Conservation (phyloP, 768 basidiomycete genomes). For the Hericium alpestre region DNA sequence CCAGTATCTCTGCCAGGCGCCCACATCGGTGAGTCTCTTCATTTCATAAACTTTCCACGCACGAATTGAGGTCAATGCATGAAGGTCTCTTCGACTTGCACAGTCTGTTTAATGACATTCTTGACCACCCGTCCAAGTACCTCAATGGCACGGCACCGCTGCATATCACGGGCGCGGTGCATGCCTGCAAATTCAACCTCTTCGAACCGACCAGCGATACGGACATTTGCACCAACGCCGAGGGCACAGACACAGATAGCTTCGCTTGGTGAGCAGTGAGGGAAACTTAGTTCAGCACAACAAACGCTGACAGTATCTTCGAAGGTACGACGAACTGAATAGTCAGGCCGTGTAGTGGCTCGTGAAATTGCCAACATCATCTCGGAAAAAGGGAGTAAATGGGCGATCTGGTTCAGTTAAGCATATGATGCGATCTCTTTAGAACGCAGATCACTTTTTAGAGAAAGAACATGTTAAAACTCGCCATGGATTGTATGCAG, state of each 20-base stretch:
- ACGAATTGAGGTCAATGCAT: constrained; percentile 16
- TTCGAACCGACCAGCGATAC: constrained; percentile 20
- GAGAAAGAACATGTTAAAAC: too few relatives aligned
- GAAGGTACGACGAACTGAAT: constrained; percentile 44
- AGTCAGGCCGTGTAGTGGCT: constrained; percentile 43
- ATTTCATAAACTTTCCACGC: not conserved
- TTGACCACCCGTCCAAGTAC: not conserved
- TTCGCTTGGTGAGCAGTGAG: constrained; percentile 40
- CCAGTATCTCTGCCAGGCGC: constrained; percentile 27
- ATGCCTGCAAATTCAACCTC: constrained; percentile 35
- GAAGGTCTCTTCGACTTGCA: not conserved
- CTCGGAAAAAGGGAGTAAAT: constrained; percentile 30
- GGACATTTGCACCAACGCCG: constrained; percentile 25
- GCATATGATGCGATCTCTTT: too few relatives aligned
- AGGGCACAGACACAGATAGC: constrained; percentile 41
- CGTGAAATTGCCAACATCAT: constrained; percentile 39
- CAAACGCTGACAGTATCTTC: not conserved
- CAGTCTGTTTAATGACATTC: not conserved
- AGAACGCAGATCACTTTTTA: too few relatives aligned
- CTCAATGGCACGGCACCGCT: not conserved
- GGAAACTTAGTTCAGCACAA: too few relatives aligned
- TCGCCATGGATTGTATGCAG: too few relatives aligned
- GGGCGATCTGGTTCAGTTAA: constrained; percentile 43
- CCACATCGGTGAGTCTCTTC: constrained; percentile 39
- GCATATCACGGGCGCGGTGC: constrained; percentile 33